Conservation (phyloP, 2,329 filamentous ascomycete species). For the Cladosporium sp. region DNA sequence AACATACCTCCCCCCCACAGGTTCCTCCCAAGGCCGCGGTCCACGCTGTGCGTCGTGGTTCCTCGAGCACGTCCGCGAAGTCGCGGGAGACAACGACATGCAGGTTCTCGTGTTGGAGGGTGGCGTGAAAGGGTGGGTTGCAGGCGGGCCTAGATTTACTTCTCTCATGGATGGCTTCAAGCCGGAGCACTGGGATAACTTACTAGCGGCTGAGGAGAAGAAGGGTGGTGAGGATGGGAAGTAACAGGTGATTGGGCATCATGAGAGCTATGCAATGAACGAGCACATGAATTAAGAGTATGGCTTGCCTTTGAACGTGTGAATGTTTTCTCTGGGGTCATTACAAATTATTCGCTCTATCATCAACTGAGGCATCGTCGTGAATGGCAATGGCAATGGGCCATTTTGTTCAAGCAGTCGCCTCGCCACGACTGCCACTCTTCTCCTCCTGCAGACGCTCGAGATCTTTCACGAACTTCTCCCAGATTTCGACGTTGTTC, state of each 20-base stretch:
- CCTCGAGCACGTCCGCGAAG: constrained; percentile 35
- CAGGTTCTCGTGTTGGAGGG: constrained; percentile 45
- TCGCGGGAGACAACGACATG: constrained; percentile 40
- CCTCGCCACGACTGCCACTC: constrained; percentile 18
- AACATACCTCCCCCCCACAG: not conserved
- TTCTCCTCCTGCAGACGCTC: constrained; percentile 53
- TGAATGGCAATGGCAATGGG: not conserved
- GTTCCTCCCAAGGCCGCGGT: constrained; percentile 28
- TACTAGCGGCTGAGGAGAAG: constrained; percentile 30
- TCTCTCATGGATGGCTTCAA: constrained; percentile 44
- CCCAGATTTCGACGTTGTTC: constrained; percentile 79
- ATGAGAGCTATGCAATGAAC: not conserved
- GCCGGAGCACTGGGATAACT: constrained; percentile 44
- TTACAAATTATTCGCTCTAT: constrained; percentile 9
- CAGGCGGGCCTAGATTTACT: constrained; percentile 41
- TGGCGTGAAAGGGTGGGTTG: constrained; percentile 49
- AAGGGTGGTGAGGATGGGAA: constrained; percentile 6
- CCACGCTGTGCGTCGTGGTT: constrained; percentile 41
- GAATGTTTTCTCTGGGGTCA: not conserved
- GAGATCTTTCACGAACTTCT: constrained; percentile 85
- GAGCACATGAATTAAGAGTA: not conserved
- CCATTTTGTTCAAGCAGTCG: not conserved
- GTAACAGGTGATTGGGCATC: not conserved
- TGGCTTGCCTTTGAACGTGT: not conserved
- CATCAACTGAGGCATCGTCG: not conserved